Evolutionary conservation across 768 basidiomycete species (phyloP), one percentile per base, ranked within the genome.

Genomic region (Porphyrellus cyaneotinctus): DNA sequence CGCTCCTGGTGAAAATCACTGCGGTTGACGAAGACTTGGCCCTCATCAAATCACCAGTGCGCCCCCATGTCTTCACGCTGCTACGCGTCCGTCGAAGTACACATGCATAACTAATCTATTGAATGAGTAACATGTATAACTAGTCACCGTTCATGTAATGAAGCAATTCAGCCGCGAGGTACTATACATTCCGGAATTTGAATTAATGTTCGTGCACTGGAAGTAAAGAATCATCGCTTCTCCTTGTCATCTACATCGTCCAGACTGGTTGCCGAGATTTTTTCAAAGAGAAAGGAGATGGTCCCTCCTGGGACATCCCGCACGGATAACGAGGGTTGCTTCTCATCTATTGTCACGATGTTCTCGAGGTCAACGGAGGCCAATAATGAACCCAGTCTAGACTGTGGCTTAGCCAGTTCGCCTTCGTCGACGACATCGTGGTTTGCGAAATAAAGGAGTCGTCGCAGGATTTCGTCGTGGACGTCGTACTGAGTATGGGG

Each of bases 221-320:
- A 50, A 45, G 42, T 28, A 23, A 42, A 32, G 47, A 23, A 36
- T 22, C 24, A n/a, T 17, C 2, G 6, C 23, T 14, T 64, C 46
- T 39, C 24, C 33, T 3, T 32, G 28, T 55, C 43, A 4, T 30
- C 54, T 18, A 22, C 46, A 44, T 49, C 31, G 47, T 52, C 51
- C 31, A 60, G 30, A 24, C 28, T 57, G 5, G 49, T 56, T 10
- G 53, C 57, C 22, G 78, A 74, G 32, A 70, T 76, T 60, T 77
- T 84, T 64, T 89, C 86, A 58, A 93, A 92, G 13, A 92, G 60
- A 63, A 87, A 91, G 9, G 87, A 85, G 17, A 91, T 68, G 2
- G 85, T 83, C 0, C 90, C 90, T 3, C 84, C 86, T 8, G 80
- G 74, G 18, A 80, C 64, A 43, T 72, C 67, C 6, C 78, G 74